Evolutionary conservation across 371 early-diverging fungal genomes (phyloP).

Genomic region (Apophysomyces trapeziformis): DNA sequence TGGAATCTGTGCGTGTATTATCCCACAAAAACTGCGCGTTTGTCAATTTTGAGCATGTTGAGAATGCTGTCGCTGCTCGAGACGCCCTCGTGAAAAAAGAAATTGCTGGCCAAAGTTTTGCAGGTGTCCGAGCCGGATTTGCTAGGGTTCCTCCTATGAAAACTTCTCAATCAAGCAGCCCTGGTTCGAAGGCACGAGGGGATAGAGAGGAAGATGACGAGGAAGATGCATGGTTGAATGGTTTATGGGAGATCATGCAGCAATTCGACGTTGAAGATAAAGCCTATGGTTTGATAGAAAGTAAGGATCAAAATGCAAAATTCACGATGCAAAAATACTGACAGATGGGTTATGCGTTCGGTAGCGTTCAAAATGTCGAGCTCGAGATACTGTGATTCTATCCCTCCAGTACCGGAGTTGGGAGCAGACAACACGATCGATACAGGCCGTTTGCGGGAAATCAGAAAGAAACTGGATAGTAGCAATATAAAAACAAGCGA

Average conservation of each 20-base stretch:
- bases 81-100: slow-evolving; percentile 87
- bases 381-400: slow-evolving; percentile 59
- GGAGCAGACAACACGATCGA: slow-evolving; percentile 70
- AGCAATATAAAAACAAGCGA: slow-evolving; percentile 57
- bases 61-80: slow-evolving; percentile 89
- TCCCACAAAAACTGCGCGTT: slow-evolving; percentile 98
- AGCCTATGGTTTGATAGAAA: slow-evolving; percentile 20
- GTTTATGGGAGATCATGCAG: slow-evolving; percentile 36
- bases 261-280: slow-evolving; percentile 27
- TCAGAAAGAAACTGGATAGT: slow-evolving; percentile 87
- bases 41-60: slow-evolving; percentile 89
- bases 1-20: slow-evolving; percentile 94
- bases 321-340: no score
- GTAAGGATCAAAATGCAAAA: slow-evolving; percentile 15
- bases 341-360: background rate
- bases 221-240: slow-evolving; percentile 33
- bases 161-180: slow-evolving; percentile 9
- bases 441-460: slow-evolving; percentile 83
- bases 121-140: slow-evolving; percentile 86
- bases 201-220: slow-evolving; percentile 24
- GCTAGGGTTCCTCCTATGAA: slow-evolving; percentile 80
- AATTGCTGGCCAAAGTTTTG: slow-evolving; percentile 75
- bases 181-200: slow-evolving; percentile 13
- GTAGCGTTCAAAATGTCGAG: slow-evolving; percentile 15
- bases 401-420: slow-evolving; percentile 78